These are phyloP conservation scores for Amylostereum chailletii DNA, from an alignment of 1,284 basidiomycete species.

Conservation along the genomic window DNA sequence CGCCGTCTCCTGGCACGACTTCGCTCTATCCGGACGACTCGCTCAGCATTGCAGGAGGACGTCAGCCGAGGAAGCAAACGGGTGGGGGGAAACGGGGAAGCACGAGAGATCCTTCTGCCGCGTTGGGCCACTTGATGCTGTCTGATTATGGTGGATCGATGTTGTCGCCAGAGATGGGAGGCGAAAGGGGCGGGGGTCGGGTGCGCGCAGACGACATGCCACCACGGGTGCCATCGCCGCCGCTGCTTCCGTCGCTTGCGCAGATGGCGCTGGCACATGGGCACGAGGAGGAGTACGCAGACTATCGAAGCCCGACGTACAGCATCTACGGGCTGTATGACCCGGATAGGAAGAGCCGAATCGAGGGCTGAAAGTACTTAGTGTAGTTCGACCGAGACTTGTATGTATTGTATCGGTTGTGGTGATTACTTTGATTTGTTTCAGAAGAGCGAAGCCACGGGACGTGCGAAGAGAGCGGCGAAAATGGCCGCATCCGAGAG, in stretches of 20 bases:
- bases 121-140: slow-evolving; percentile 53
- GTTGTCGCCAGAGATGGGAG: slow-evolving; percentile 1
- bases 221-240: slow-evolving; percentile 71
- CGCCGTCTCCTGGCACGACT: slow-evolving; percentile 39
- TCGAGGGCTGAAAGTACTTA: slow-evolving; percentile 17
- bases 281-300: slow-evolving; percentile 49
- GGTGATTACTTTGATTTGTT: not conserved
- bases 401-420: not conserved
- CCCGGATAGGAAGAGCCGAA: slow-evolving; percentile 47
- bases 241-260: slow-evolving; percentile 60
- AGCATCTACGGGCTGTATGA: slow-evolving; percentile 72
- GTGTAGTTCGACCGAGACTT: not conserved
- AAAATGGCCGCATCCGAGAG: too few relatives aligned
- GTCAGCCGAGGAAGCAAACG: slow-evolving; percentile 9
- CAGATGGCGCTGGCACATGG: slow-evolving; percentile 67
- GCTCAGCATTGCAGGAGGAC: slow-evolving; percentile 44
- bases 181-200: slow-evolving; percentile 9
- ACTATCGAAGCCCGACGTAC: slow-evolving; percentile 72
- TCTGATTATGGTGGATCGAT: slow-evolving; percentile 31
- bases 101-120: slow-evolving; percentile 31
- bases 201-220: slow-evolving; percentile 44
- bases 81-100: slow-evolving; percentile 18
- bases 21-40: slow-evolving; percentile 68
- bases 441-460: too few relatives aligned
- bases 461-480: too few relatives aligned